Evolutionary conservation across 257 asterid species (phyloP).

Genomic region (Nicotiana noctiflora): DNA sequence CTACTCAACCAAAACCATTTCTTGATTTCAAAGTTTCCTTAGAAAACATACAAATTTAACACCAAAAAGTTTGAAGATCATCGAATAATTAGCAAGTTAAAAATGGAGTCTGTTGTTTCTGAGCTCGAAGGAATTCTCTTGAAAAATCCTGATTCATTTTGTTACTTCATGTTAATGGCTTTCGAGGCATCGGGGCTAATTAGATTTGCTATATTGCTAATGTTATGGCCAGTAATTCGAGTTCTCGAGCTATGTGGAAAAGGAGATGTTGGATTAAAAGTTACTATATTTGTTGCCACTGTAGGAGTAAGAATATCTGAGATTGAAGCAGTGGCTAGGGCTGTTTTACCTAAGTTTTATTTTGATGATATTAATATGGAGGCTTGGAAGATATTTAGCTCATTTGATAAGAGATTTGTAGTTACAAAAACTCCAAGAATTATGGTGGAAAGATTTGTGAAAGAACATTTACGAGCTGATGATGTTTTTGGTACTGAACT

Average conservation of each 20-base stretch:
- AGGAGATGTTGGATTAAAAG: constrained; percentile 31
- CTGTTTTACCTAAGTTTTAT: constrained; percentile 75
- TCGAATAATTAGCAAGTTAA: background rate
- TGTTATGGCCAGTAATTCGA: constrained; percentile 41
- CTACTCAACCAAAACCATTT: background rate
- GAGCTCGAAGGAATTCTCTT: constrained; percentile 77
- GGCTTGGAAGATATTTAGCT: constrained; percentile 57
- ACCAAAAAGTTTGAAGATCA: background rate
- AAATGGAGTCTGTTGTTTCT: constrained; percentile 46
- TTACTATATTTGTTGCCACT: constrained; percentile 43
- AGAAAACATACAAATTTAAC: background rate
- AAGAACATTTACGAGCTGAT: constrained; percentile 67
- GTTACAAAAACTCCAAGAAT: constrained; percentile 65
- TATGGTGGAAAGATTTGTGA: constrained; percentile 78
- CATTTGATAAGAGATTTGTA: constrained; percentile 40
- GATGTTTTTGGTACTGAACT: constrained; percentile 59
- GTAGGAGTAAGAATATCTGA: constrained; percentile 40
- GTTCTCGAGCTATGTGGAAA: constrained; percentile 30
- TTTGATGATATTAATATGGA: constrained; percentile 55
- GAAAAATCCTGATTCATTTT: constrained; percentile 39
- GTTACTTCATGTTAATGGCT: constrained; percentile 62
- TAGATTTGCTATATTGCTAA: constrained; percentile 33
- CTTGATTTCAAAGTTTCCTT: constrained; percentile 14
- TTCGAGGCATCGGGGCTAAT: constrained; percentile 61
- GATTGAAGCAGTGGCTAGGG: constrained; percentile 66